These are phyloP conservation scores for Trametes villosa DNA, from an alignment of 768 basidiomycete genomes.

Conservation along the genomic window DNA sequence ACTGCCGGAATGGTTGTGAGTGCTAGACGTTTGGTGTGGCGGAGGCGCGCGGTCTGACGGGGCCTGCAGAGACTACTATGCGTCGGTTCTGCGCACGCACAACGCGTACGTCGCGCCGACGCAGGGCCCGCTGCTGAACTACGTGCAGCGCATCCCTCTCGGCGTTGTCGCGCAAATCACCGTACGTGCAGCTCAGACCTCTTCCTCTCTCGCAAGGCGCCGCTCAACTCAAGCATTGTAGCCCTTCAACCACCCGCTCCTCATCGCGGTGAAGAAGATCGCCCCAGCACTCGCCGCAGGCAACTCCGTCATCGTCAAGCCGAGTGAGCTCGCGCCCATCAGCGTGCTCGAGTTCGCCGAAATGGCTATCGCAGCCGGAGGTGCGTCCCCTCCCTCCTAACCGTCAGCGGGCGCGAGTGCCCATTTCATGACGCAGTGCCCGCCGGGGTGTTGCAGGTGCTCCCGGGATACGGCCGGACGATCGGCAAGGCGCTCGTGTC, in stretches of 20 bases:
- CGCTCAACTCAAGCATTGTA: conserved; percentile 31
- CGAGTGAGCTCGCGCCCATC: conserved; percentile 83
- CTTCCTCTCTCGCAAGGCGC: not conserved
- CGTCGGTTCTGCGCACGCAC: conserved; percentile 72
- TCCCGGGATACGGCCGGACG: conserved; percentile 70
- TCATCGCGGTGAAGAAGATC: conserved; percentile 89
- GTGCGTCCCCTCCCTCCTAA: conserved; percentile 41
- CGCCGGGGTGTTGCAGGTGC: conserved; percentile 67
- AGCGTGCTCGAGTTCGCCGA: conserved; percentile 78
- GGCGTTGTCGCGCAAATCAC: conserved; percentile 92
- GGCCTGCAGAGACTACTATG: conserved; percentile 68
- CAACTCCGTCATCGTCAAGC: conserved; percentile 82
- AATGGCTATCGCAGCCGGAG: conserved; percentile 65
- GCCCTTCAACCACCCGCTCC: conserved; percentile 90
- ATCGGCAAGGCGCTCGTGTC: conserved; percentile 69
- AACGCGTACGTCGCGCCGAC: conserved; percentile 76
- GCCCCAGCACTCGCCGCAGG: conserved; percentile 85
- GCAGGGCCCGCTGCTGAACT: conserved; percentile 78
- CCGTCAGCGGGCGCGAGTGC: not conserved
- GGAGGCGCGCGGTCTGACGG: not conserved
- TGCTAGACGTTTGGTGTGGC: conserved; percentile 8
- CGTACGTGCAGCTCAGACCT: too few relatives aligned
- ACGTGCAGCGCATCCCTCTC: conserved; percentile 77
- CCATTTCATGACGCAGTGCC: conserved; percentile 59
- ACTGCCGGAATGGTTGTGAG: conserved; percentile 87